These are phyloP conservation scores for Kodamaea fungicola DNA, from an alignment of 1,139 yeast species.

Conservation along the genomic window DNA sequence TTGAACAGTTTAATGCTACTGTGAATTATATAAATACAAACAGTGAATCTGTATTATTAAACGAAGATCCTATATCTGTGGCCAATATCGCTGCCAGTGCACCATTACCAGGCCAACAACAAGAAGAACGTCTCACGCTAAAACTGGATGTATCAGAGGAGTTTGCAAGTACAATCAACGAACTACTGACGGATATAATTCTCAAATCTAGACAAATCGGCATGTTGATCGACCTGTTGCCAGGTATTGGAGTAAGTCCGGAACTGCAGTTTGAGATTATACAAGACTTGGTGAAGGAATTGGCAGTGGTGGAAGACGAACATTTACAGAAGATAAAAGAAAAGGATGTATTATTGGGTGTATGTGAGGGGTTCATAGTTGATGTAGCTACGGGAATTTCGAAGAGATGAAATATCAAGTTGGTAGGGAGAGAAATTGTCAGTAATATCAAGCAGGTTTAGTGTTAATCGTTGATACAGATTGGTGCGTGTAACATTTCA, in stretches of 20 bases:
- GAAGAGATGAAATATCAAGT: slow-evolving; percentile 20
- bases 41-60: slow-evolving; percentile 38
- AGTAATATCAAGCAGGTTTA: neutral
- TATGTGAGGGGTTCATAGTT: slow-evolving; percentile 68
- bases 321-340: slow-evolving; percentile 57
- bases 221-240: slow-evolving; percentile 80
- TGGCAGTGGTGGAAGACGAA: slow-evolving; percentile 58
- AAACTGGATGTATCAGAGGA: slow-evolving; percentile 11
- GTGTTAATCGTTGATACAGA: no score
- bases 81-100: slow-evolving; percentile 43
- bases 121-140: slow-evolving; percentile 20
- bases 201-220: slow-evolving; percentile 83
- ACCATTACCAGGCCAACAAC: slow-evolving; percentile 49
- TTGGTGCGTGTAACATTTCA: no score
- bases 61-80: slow-evolving; percentile 37
- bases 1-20: slow-evolving; percentile 90
- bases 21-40: slow-evolving; percentile 72
- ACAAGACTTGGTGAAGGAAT: slow-evolving; percentile 57
- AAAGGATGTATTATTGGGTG: slow-evolving; percentile 60
- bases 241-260: slow-evolving; percentile 88
- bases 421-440: neutral
- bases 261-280: slow-evolving; percentile 68
- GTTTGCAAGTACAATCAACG: slow-evolving; percentile 61
- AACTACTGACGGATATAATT: slow-evolving; percentile 78
- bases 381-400: slow-evolving; percentile 58